A percentile compares a stretch with the other conserved stretches of the same genome.
These are phyloP conservation scores for Candida sanyaensis DNA, from an alignment of 1,139 yeast genomes.

Conservation along the genomic window DNA sequence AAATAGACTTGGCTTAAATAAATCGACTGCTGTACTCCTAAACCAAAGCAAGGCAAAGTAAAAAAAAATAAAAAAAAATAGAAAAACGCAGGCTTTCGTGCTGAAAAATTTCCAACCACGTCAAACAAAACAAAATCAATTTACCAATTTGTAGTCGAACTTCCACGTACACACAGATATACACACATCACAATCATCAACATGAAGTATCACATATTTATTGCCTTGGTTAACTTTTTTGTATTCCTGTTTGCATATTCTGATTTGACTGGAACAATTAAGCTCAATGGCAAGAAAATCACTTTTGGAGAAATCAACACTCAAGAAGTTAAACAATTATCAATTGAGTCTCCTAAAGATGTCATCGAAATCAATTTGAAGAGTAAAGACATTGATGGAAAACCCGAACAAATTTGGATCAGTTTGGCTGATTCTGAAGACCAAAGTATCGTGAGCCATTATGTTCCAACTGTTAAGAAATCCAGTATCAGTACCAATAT, in stretches of 20 bases:
- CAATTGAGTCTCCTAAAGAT: slow-evolving; percentile 35
- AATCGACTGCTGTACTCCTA: too few species aligned
- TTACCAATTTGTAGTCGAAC: too few species aligned
- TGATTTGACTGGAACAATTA: slow-evolving; percentile 29
- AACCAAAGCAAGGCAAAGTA: background rate
- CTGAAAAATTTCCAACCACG: slow-evolving; percentile 12
- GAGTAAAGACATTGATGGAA: slow-evolving; percentile 15
- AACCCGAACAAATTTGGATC: slow-evolving; percentile 32
- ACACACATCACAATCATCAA: background rate
- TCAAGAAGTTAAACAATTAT: slow-evolving; percentile 33
- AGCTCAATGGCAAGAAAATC: slow-evolving; percentile 25
- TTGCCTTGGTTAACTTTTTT: slow-evolving; percentile 13
- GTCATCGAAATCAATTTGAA: slow-evolving; percentile 30
- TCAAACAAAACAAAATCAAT: slow-evolving; percentile 8
- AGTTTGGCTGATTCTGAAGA: slow-evolving; percentile 25
- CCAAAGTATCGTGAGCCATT: slow-evolving; percentile 26
- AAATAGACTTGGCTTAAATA: background rate
- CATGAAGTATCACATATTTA: slow-evolving; percentile 15
- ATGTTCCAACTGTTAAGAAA: slow-evolving; percentile 24
- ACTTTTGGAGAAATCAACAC: slow-evolving; percentile 40
- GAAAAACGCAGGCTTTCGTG: background rate
- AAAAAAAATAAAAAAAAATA: background rate
- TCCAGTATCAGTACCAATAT: slow-evolving; percentile 27
- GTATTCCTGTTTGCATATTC: slow-evolving; percentile 24
- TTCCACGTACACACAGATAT: background rate